phyloP scores from a whole-genome alignment of 306 rosid genomes.

The Vigna trinervia region DNA sequence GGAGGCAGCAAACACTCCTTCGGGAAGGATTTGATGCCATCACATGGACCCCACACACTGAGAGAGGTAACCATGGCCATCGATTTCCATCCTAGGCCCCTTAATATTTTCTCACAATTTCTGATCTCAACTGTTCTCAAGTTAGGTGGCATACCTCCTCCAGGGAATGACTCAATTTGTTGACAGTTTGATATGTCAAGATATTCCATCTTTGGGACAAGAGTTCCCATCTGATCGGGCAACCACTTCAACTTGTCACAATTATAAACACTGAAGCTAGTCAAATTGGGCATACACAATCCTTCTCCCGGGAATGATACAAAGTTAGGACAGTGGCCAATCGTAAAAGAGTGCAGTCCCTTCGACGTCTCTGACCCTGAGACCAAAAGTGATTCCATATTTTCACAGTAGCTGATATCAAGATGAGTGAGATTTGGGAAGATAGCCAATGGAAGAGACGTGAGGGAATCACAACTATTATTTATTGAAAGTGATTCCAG shows the following conservation, averaged over 20 bases:
- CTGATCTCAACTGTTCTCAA: not conserved
- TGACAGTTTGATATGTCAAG: not conserved
- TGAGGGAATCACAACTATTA: not conserved
- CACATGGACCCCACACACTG: no score
- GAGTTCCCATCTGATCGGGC: not conserved
- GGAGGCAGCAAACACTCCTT: no score
- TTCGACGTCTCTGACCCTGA: not conserved
- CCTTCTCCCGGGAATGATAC: not conserved
- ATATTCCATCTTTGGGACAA: not conserved
- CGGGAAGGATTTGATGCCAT: no score
- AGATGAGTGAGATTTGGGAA: not conserved
- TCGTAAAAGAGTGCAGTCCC: not conserved
- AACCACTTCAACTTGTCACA: not conserved
- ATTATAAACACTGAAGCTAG: fast-evolving
- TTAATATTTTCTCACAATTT: not conserved
- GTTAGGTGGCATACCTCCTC: not conserved
- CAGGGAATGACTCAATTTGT: not conserved
- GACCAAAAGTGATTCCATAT: not conserved
- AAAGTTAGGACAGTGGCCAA: not conserved
- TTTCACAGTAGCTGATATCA: fast-evolving
- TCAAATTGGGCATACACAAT: not conserved
- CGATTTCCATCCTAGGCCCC: no score
- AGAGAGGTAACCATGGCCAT: not conserved
- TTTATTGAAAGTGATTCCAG: not conserved
- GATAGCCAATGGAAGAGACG: not conserved